Conservation (phyloP, 1,284 basidiomycete genomes). For the Ceratobasidium sp. region DNA sequence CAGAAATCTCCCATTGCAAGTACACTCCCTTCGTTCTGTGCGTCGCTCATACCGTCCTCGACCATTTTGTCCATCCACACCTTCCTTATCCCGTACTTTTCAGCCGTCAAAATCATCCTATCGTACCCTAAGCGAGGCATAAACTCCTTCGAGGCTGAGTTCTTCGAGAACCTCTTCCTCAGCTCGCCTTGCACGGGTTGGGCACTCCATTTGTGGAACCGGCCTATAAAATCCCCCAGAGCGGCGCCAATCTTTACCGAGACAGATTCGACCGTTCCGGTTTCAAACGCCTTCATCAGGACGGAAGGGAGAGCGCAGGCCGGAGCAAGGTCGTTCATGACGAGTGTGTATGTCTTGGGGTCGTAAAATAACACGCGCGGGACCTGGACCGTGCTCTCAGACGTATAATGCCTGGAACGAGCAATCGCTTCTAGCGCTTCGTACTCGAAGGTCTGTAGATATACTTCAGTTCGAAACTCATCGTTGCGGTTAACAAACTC, state of each 20-base stretch:
- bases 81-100: conserved; percentile 10
- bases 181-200: neutral
- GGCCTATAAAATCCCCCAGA: conserved; percentile 29
- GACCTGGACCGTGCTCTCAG: conserved; percentile 4
- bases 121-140: conserved; percentile 2
- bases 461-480: neutral
- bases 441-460: conserved; percentile 10
- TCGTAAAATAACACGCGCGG: conserved; percentile 3
- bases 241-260: neutral
- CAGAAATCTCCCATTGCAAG: conserved; percentile 31
- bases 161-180: conserved; percentile 6
- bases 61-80: conserved; percentile 51
- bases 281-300: neutral
- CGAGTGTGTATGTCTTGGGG: conserved; percentile 5
- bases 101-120: neutral
- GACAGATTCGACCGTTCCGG: neutral
- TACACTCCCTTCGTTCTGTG: conserved; percentile 50
- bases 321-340: conserved; percentile 10
- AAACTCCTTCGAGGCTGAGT: neutral
- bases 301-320: neutral
- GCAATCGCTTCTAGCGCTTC: neutral
- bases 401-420: neutral
- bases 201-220: conserved; percentile 11
- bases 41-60: conserved; percentile 54
- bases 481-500: neutral